Evolutionary conservation across 306 rosid genomes (phyloP).

Genomic region (Dalbergia cochinchinensis): DNA sequence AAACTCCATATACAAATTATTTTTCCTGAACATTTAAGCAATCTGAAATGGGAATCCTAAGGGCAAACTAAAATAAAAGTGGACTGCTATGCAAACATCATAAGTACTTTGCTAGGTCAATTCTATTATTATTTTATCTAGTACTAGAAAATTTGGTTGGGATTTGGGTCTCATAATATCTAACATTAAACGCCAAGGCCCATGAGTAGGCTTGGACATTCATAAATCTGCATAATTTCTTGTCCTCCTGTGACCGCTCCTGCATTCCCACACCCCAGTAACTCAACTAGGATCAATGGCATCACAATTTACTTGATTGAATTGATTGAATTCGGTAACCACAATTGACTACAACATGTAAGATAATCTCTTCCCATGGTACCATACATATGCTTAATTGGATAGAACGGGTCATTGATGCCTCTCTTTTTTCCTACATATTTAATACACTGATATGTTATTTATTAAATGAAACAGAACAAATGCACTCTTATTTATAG

Average conservation of each 20-base stretch:
- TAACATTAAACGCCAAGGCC: not conserved
- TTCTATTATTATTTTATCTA: not conserved
- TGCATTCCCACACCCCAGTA: not conserved
- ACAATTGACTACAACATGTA: not conserved
- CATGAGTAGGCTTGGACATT: not conserved
- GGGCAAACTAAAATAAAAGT: not conserved
- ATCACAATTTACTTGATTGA: not conserved
- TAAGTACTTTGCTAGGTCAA: not conserved
- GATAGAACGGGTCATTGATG: not conserved
- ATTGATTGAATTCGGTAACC: not conserved
- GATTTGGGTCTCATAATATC: constrained; percentile 7
- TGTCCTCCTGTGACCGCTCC: not conserved
- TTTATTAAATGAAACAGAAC: too few species aligned
- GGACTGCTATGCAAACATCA: not conserved
- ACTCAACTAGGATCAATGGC: not conserved
- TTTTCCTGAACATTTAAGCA: not conserved
- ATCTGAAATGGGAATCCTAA: not conserved
- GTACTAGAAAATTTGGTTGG: not conserved
- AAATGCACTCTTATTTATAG: too few species aligned
- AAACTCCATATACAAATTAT: too few species aligned
- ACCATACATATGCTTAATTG: not conserved
- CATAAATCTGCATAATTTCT: not conserved
- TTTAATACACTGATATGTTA: too few species aligned
- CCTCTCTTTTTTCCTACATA: too few species aligned
- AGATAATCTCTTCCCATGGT: not conserved